Conservation (phyloP, 768 basidiomycete genomes). For the Terana coerulea region DNA sequence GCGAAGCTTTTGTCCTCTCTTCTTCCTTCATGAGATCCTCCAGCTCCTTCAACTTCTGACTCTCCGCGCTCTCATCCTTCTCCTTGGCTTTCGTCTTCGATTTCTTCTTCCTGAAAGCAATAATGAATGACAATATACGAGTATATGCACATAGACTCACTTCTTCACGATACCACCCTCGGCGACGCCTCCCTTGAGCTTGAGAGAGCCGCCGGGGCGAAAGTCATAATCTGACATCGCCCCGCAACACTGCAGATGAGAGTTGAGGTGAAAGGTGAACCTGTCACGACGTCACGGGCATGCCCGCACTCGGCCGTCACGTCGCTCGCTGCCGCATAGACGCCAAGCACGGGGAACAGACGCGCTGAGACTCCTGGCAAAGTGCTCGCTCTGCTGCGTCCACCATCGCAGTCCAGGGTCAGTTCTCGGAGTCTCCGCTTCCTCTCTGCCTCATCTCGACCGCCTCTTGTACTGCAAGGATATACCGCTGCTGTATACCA, state of each 20-base stretch:
- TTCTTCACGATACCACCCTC: conserved; percentile 84
- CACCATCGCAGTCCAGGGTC: conserved; percentile 3
- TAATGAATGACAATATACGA: not conserved
- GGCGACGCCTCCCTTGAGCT: conserved; percentile 77
- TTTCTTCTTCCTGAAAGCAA: conserved; percentile 73
- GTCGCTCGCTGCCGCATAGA: not conserved
- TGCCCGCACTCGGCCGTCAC: conserved; percentile 3
- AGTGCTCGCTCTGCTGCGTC: conserved; percentile 9
- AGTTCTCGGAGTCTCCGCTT: not conserved
- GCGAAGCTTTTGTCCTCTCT: conserved; percentile 36
- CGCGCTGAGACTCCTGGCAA: conserved; percentile 4
- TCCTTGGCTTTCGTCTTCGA: conserved; percentile 50
- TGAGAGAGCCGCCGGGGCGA: conserved; percentile 84
- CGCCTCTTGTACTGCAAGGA: not conserved
- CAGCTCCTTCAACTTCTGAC: conserved; percentile 47
- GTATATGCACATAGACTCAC: conserved; percentile 37
- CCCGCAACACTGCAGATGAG: conserved; percentile 12
- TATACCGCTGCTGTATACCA: conserved; percentile 24
- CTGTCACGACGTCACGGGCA: conserved; percentile 21
- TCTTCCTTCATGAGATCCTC: conserved; percentile 38
- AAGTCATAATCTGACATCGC: conserved; percentile 83
- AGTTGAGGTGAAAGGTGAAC: conserved; percentile 14
- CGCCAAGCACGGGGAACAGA: no score
- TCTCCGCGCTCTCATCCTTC: conserved; percentile 36
- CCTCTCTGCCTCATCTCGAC: not conserved